Percentiles rank a stretch among this genome's conserved stretches.
Evolutionary conservation across 1,284 basidiomycete species (phyloP).

Genomic region (Fomitopsis betulina): DNA sequence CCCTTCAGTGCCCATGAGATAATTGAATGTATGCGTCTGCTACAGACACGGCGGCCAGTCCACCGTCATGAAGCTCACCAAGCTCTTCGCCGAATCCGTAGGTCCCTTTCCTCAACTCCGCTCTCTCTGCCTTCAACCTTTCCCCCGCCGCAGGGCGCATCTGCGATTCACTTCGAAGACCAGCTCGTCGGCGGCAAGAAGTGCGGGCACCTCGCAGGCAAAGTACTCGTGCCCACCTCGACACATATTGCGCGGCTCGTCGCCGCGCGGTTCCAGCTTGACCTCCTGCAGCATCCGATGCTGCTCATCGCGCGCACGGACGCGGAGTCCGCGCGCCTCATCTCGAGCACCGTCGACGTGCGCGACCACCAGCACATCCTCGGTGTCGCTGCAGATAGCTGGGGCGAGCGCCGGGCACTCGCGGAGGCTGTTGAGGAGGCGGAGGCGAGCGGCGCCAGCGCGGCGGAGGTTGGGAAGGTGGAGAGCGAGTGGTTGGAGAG

Average conservation of each 20-base stretch:
- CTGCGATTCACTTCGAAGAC: slow-evolving; percentile 89
- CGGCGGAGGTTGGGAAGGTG: slow-evolving; percentile 68
- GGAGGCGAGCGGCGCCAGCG: slow-evolving; percentile 63
- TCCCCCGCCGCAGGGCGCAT: slow-evolving; percentile 54
- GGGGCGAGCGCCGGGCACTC: slow-evolving; percentile 47
- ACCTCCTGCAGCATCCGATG: slow-evolving; percentile 85
- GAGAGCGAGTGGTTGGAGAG: slow-evolving; percentile 78
- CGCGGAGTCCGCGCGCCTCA: slow-evolving; percentile 84
- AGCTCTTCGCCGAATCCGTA: slow-evolving; percentile 87
- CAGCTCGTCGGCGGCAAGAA: slow-evolving; percentile 92
- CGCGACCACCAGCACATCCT: slow-evolving; percentile 75
- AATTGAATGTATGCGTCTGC: background rate
- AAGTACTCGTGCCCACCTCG: slow-evolving; percentile 87
- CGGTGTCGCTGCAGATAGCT: slow-evolving; percentile 47
- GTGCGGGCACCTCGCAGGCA: slow-evolving; percentile 93
- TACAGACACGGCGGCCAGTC: slow-evolving; percentile 86
- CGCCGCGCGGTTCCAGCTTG: slow-evolving; percentile 83
- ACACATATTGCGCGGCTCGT: slow-evolving; percentile 83
- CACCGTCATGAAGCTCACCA: slow-evolving; percentile 95
- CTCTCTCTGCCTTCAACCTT: background rate
- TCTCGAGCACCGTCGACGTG: slow-evolving; percentile 81
- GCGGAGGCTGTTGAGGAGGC: slow-evolving; percentile 75
- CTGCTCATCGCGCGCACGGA: slow-evolving; percentile 90
- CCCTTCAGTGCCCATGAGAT: background rate
- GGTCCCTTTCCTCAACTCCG: slow-evolving; percentile 11